Evolutionary conservation across 2,329 filamentous ascomycete species (phyloP).

Genomic region (Sporothrix inflata): DNA sequence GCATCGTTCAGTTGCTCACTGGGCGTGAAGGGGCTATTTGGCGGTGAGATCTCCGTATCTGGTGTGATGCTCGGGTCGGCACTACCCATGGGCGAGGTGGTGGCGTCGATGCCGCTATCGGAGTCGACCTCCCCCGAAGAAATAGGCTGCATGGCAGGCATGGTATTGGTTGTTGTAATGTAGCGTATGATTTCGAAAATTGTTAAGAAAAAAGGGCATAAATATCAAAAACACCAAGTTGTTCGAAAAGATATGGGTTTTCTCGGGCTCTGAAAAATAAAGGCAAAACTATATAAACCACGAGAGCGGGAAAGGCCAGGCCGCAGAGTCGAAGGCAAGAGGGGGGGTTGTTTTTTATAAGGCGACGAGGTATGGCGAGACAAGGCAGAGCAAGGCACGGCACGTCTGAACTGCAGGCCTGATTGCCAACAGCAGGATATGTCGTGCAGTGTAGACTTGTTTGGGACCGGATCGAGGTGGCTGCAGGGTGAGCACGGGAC

Average conservation of each 20-base stretch:
- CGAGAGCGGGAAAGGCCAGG: neutral
- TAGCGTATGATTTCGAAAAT: neutral
- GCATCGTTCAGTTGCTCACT: conserved; percentile 43
- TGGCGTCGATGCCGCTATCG: conserved; percentile 42
- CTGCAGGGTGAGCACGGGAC: neutral
- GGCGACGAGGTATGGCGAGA: neutral
- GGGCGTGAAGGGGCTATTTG: conserved; percentile 48
- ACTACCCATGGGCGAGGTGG: conserved; percentile 44
- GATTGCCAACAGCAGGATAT: neutral
- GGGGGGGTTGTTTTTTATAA: neutral
- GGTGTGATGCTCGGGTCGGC: conserved; percentile 50
- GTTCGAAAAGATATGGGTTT: too few species aligned
- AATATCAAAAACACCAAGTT: neutral
- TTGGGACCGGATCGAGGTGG: neutral
- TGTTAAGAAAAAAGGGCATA: too few species aligned
- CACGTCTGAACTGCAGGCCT: neutral
- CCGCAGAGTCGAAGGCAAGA: neutral
- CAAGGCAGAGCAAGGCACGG: conserved; percentile 17
- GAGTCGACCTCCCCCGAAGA: conserved; percentile 39
- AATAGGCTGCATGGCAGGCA: conserved; percentile 23
- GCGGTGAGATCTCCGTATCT: conserved; percentile 54
- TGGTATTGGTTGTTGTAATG: neutral
- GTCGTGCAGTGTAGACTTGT: neutral
- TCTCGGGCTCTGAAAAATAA: too few species aligned
- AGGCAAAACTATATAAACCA: too few species aligned